Evolutionary conservation across 345 rosid species (phyloP).

Genomic region (Gossypium bickii): DNA sequence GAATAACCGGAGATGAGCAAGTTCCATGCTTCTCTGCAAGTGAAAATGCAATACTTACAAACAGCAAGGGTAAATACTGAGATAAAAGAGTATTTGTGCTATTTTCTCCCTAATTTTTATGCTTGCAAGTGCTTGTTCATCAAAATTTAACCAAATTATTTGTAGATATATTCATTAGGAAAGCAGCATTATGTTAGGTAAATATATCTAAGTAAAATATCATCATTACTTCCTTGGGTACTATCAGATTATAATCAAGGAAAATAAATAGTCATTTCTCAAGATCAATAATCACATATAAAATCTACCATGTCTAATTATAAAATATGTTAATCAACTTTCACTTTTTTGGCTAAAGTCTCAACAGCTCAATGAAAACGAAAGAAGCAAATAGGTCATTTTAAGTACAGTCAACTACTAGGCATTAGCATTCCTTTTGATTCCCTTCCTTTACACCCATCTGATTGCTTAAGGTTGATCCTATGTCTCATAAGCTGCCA

Average conservation of each 20-base stretch:
- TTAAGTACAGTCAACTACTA: not conserved
- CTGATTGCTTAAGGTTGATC: constrained; percentile 6
- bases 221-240: constrained; percentile 2
- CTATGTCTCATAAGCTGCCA: not conserved
- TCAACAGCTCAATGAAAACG: not conserved
- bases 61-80: not conserved
- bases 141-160: constrained; percentile 1
- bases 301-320: not conserved
- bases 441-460: constrained; percentile 1
- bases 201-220: not conserved
- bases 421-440: not conserved
- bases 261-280: too few species aligned
- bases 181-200: not conserved
- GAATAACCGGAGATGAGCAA: constrained; percentile 67
- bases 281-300: constrained; percentile 1
- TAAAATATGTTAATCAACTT: not conserved
- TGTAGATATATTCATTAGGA: not conserved
- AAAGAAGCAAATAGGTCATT: not conserved
- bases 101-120: not conserved
- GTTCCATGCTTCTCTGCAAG: constrained; percentile 96
- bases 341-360: not conserved
- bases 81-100: not conserved
- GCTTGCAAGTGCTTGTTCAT: constrained; percentile 1
- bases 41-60: constrained; percentile 17
- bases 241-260: not conserved